phyloP scores from a whole-genome alignment of 2,329 filamentous ascomycete species.

The Cadophora luteo-olivacea region DNA sequence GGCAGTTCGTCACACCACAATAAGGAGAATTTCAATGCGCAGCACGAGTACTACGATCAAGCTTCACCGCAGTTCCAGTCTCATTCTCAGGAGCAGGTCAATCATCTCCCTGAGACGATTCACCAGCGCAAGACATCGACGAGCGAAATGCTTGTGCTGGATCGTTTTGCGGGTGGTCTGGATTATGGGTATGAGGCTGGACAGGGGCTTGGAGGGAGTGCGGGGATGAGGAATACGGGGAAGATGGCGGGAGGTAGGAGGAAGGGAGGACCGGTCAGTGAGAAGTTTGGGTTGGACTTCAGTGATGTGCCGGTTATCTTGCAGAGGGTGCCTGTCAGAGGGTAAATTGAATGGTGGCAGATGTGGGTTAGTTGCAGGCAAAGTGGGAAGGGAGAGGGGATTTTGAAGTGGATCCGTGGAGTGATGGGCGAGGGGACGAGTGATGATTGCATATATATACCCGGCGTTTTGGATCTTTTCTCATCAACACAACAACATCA shows the following conservation, averaged over 20 bases:
- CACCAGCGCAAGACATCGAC: constrained; percentile 29
- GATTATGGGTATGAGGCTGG: constrained; percentile 36
- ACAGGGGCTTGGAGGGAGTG: constrained; percentile 31
- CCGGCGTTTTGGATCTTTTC: constrained; percentile 14
- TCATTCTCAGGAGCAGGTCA: constrained; percentile 18
- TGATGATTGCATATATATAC: constrained; percentile 15
- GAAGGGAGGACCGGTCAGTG: constrained; percentile 26
- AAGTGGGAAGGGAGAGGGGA: not conserved
- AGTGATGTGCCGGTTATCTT: constrained; percentile 38
- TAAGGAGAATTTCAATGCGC: constrained; percentile 19
- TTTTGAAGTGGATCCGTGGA: too few relatives aligned
- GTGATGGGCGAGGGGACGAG: not conserved
- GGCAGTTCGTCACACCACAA: constrained; percentile 25
- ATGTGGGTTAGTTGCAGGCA: not conserved
- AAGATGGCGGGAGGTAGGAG: constrained; percentile 18
- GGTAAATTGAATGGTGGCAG: not conserved
- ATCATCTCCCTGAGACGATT: constrained; percentile 21
- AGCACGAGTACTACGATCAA: constrained; percentile 30
- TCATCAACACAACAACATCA: not conserved
- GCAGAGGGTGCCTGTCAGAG: constrained; percentile 24
- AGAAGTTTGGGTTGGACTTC: constrained; percentile 36
- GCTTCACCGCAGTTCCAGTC: not conserved
- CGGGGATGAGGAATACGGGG: constrained; percentile 28
- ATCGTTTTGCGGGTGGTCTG: constrained; percentile 36
- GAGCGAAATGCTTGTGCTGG: constrained; percentile 37